Conservation (phyloP, 441 rosid species). For the Corymbia citriodora region DNA sequence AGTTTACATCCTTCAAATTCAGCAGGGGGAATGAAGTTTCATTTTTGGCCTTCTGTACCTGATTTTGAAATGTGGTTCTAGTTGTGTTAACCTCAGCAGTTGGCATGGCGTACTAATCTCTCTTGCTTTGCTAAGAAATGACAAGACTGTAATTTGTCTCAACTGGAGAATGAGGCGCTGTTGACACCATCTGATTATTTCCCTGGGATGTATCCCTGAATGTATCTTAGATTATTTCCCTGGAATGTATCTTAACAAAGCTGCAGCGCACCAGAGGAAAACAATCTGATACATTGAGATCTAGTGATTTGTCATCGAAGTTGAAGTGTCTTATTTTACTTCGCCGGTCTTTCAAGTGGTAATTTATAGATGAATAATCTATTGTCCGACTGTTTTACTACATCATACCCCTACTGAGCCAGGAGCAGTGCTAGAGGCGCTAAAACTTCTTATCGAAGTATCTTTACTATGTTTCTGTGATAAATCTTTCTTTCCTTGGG, state of each 20-base stretch:
- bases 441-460: not conserved
- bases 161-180: not conserved
- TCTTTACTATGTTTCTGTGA: fast-evolving
- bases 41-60: not conserved
- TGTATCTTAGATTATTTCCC: not conserved
- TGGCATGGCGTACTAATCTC: not conserved
- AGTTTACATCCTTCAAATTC: not conserved
- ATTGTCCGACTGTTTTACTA: not conserved
- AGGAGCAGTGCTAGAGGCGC: not conserved
- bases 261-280: not conserved
- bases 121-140: not conserved
- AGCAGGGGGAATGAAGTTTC: not conserved
- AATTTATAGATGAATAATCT: not conserved
- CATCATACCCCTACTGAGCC: fast-evolving
- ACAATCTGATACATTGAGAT: not conserved
- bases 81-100: not conserved
- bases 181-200: not conserved
- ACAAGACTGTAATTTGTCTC: not conserved
- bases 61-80: not conserved
- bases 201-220: not conserved
- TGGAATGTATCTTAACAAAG: not conserved
- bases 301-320: not conserved
- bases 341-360: not conserved
- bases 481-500: not conserved
- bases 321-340: not conserved